Evolutionary conservation across 106 monocot genomes (phyloP), one percentile per base, ranked within the genome.

Genomic region (Iris macrosiphon): DNA sequence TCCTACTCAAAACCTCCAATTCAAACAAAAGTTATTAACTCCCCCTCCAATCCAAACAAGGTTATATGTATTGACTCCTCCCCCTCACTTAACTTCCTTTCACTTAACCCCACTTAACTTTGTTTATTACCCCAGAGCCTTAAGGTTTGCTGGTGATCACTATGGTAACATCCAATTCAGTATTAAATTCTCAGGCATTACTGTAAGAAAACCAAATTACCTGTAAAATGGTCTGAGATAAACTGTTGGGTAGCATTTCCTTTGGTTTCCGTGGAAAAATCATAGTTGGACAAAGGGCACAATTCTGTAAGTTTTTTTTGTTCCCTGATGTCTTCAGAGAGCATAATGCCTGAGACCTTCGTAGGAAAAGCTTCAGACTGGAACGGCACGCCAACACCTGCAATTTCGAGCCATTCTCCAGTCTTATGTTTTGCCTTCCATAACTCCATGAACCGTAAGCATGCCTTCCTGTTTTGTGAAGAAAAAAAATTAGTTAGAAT

Each of bases 381-480:
- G 55, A 64, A 54, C 1, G 94, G 75, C 59, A 80, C 55, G 45
- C 59, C 72, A 24, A 73, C 62, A 43, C 83, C 70, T 17, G 75
- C 86, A 57, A 86, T 74, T 73, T 98, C 90, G 61, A 91, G 56
- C 90, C 90, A 90, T 57, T 98, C 86, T 28, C 90, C 90, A 55
- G 61, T 80, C 77, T 90, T 86, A 78, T 90, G 96, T 33, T 86
- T 98, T 62, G 42, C 66, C 68, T 71, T 90, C 86, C 90, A 98
- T 48, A 98, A 68, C 6, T 90, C 78, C 59, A 79, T 70, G 62
- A 83, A 96, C 28, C 60, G 68, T n/a, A 72, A 38, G 71, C 89
- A 83, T 28, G 89, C 89, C 25, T 75, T 74, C 63, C 89, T 96
- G 53, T 76, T 19, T 32, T 24, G 16, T 39, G 25, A 25, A 57